Conservation (phyloP, 352 stramenopile genomes). For the Phytophthora pinifolia region DNA sequence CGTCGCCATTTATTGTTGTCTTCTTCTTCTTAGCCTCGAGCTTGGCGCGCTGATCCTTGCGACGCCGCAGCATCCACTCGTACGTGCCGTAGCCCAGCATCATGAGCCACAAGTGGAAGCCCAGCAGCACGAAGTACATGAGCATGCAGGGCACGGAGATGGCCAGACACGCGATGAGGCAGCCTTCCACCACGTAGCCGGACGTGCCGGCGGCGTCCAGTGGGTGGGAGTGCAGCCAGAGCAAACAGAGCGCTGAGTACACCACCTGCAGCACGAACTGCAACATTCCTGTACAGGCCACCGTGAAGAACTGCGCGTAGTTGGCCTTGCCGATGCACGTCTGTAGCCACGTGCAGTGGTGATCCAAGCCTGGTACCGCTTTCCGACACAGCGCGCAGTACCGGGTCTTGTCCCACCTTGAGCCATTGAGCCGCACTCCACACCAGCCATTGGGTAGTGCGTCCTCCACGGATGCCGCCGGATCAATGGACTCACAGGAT, state of each 20-base stretch:
- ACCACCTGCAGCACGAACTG: constrained; percentile 70
- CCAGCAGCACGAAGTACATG: constrained; percentile 85
- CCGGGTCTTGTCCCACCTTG: constrained; percentile 77
- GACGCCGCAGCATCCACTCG: constrained; percentile 86
- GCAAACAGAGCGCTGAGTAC: constrained; percentile 48
- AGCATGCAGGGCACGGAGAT: constrained; percentile 80
- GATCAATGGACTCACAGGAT: constrained; percentile 76
- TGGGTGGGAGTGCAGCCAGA: constrained; percentile 49
- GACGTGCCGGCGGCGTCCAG: constrained; percentile 27
- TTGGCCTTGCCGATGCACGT: constrained; percentile 83
- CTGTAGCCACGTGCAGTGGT: constrained; percentile 89
- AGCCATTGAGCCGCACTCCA: constrained; percentile 61
- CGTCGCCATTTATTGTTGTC: constrained; percentile 6
- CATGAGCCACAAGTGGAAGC: constrained; percentile 82
- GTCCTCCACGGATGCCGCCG: constrained; percentile 40
- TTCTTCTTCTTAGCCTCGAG: constrained; percentile 48
- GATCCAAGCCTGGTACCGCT: constrained; percentile 72
- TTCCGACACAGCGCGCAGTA: constrained; percentile 85
- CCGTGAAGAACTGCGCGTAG: constrained; percentile 88
- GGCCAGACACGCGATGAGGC: constrained; percentile 50
- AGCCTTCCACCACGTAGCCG: constrained; percentile 40
- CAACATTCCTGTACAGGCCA: constrained; percentile 62
- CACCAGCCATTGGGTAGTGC: constrained; percentile 57
- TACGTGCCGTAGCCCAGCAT: constrained; percentile 84
- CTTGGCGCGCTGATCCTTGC: constrained; percentile 66